Evolutionary conservation across 306 rosid genomes (phyloP).

Genomic region (Cicer yamashitae): DNA sequence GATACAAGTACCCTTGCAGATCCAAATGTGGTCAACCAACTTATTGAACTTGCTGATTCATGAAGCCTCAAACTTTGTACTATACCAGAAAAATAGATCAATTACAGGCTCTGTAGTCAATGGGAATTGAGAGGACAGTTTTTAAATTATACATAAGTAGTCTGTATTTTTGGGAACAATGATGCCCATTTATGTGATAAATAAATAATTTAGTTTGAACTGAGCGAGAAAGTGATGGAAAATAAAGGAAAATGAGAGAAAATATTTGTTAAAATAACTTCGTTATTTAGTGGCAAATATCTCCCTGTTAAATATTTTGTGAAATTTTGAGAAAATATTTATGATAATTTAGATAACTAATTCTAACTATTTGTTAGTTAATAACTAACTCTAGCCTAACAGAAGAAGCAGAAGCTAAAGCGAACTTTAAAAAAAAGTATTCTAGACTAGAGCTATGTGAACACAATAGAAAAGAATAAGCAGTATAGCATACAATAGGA

Average conservation of each 20-base stretch:
- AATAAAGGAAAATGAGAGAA: background rate
- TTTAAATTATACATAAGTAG: background rate
- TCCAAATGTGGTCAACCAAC: slow-evolving; percentile 84
- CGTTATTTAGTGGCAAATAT: too few species aligned
- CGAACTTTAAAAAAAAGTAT: too few species aligned
- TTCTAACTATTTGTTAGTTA: too few species aligned
- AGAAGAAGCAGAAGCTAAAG: too few species aligned
- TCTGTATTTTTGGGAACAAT: background rate
- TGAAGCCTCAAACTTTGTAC: slow-evolving; percentile 49
- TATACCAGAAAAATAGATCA: background rate
- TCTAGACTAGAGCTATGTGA: too few species aligned
- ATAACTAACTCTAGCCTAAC: too few species aligned
- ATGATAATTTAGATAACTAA: too few species aligned
- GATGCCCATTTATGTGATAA: background rate
- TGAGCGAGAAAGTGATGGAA: background rate
- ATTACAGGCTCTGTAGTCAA: slow-evolving; percentile 3
- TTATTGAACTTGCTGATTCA: slow-evolving; percentile 72
- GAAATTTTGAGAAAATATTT: too few species aligned
- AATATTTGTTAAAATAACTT: background rate
- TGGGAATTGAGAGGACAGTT: slow-evolving; percentile 18
- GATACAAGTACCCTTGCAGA: slow-evolving; percentile 97
- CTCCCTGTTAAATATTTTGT: too few species aligned
- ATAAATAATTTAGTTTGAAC: slow-evolving; percentile 8
- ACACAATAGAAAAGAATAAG: too few species aligned
- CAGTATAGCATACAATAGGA: too few species aligned